Evolutionary conservation across 305 asterid genomes (phyloP).

Genomic region (Lippia alba): DNA sequence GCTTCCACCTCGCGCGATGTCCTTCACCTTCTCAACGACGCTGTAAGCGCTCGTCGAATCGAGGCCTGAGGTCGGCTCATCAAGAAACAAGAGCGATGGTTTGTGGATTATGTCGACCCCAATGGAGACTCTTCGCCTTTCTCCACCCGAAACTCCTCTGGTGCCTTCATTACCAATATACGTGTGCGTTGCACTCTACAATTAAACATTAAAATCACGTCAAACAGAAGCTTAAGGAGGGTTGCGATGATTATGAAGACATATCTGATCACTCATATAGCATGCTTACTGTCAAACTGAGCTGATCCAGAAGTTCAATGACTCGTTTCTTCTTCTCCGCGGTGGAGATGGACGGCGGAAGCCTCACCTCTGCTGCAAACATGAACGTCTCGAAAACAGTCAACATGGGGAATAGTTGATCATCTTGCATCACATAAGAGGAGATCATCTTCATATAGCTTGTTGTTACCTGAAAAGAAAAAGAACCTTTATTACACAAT

Average conservation of each 20-base stretch:
- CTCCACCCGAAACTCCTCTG: slow-evolving; percentile 90
- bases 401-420: slow-evolving; percentile 84
- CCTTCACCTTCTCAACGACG: slow-evolving; percentile 87
- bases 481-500: too few relatives aligned
- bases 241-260: background rate
- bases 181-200: slow-evolving; percentile 76
- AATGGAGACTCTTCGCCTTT: slow-evolving; percentile 80
- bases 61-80: slow-evolving; percentile 92
- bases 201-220: background rate
- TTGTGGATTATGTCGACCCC: slow-evolving; percentile 91
- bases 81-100: slow-evolving; percentile 84
- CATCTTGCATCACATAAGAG: slow-evolving; percentile 94
- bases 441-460: slow-evolving; percentile 95
- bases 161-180: slow-evolving; percentile 84
- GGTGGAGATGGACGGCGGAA: slow-evolving; percentile 76
- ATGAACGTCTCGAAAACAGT: slow-evolving; percentile 85
- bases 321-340: slow-evolving; percentile 78
- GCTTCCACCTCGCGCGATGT: slow-evolving; percentile 81
- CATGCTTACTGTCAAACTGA: slow-evolving; percentile 69
- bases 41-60: slow-evolving; percentile 90
- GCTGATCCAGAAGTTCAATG: slow-evolving; percentile 71
- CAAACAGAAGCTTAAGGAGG: background rate
- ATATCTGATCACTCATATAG: background rate
- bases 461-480: slow-evolving; percentile 70
- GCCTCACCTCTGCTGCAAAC: slow-evolving; percentile 94